phyloP scores from a whole-genome alignment of 164 flowering plant species.

The Aristolochia fimbriata region DNA sequence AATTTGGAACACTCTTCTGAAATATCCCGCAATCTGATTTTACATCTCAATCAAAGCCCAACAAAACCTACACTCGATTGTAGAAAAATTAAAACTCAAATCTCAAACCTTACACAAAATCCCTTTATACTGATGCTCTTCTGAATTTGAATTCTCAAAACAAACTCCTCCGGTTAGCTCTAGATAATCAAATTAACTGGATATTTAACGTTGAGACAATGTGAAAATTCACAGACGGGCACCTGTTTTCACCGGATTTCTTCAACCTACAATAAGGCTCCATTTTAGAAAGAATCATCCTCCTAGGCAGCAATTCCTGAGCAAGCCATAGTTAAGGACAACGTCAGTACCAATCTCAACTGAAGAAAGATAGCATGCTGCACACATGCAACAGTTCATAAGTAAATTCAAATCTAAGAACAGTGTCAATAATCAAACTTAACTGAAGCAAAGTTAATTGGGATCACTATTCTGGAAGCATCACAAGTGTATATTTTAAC shows the following conservation, averaged over 20 bases:
- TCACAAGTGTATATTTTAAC: too few species aligned
- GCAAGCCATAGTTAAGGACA: constrained; percentile 8
- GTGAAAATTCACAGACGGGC: constrained; percentile 31
- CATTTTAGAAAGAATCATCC: constrained; percentile 22
- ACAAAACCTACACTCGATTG: constrained; percentile 25
- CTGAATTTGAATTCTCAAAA: constrained; percentile 25
- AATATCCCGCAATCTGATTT: constrained; percentile 57
- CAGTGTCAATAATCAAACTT: too few species aligned
- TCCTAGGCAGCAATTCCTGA: constrained; percentile 85
- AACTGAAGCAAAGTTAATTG: too few species aligned
- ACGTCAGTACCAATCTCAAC: neutral
- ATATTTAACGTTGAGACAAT: constrained; percentile 14
- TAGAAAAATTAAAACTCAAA: constrained; percentile 15
- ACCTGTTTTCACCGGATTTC: constrained; percentile 26
- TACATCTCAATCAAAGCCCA: constrained; percentile 64
- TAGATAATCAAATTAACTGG: constrained; percentile 32
- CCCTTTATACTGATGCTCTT: constrained; percentile 29
- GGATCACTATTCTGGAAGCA: too few species aligned
- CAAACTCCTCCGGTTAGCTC: constrained; percentile 35
- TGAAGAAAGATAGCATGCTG: too few species aligned
- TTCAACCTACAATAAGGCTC: constrained; percentile 37
- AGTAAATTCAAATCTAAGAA: too few species aligned
- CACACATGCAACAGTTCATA: too few species aligned
- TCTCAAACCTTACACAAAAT: constrained; percentile 46
- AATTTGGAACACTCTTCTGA: constrained; percentile 29